Percentiles rank a stretch among this genome's conserved stretches.
phyloP scores from a whole-genome alignment of 768 basidiomycete genomes.

The Lepiota venenata region DNA sequence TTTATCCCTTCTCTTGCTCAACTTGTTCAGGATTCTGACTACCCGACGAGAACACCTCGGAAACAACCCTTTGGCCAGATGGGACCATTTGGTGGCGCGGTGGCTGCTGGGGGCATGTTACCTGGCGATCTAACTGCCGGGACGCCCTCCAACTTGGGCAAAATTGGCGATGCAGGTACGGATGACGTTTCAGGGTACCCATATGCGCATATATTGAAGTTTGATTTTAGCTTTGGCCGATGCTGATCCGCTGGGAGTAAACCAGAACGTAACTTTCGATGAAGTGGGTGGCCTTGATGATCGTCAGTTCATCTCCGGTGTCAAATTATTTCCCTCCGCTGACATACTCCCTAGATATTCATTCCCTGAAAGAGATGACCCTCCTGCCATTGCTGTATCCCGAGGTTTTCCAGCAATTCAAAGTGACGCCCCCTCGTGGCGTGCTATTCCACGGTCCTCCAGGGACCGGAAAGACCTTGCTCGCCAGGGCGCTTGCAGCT shows the following conservation, averaged over 20 bases:
- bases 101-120: slow-evolving; percentile 52
- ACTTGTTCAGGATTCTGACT: slow-evolving; percentile 63
- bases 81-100: slow-evolving; percentile 50
- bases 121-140: slow-evolving; percentile 66
- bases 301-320: slow-evolving; percentile 47
- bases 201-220: slow-evolving; percentile 15
- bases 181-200: slow-evolving; percentile 11
- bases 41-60: slow-evolving; percentile 60
- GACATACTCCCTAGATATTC: slow-evolving; percentile 65
- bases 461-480: slow-evolving; percentile 95
- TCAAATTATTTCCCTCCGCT: background rate
- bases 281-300: slow-evolving; percentile 96
- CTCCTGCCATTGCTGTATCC: slow-evolving; percentile 92
- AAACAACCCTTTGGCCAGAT: slow-evolving; percentile 53
- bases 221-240: slow-evolving; percentile 72
- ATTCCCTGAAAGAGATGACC: slow-evolving; percentile 98
- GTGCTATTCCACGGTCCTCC: slow-evolving; percentile 98
- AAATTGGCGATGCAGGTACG: slow-evolving; percentile 74
- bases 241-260: slow-evolving; percentile 92
- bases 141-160: slow-evolving; percentile 83
- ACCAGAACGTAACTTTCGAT: slow-evolving; percentile 91
- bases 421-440: slow-evolving; percentile 91
- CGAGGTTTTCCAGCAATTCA: slow-evolving; percentile 93
- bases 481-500: slow-evolving; percentile 92
- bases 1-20: slow-evolving; percentile 4